Percentiles rank a stretch among this genome's conserved stretches.
Conservation (phyloP, 805 yeast genomes). For the Kodamaea neixiangensis region DNA sequence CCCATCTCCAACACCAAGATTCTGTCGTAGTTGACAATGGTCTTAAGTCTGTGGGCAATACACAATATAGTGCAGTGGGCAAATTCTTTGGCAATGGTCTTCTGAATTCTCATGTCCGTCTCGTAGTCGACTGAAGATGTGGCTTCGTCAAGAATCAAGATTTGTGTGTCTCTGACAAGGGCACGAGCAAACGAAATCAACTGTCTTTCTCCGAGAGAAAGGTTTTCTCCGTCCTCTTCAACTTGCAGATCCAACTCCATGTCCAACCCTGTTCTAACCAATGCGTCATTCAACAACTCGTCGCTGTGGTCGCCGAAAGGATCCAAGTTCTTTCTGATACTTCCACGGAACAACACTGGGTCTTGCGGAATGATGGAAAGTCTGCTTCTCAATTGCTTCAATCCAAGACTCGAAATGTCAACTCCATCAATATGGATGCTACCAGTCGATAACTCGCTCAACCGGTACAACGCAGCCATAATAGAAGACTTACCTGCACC, state of each 20-base stretch:
- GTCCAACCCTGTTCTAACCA: conserved; percentile 57
- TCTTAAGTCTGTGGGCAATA: conserved; percentile 82
- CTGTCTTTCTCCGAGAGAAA: conserved; percentile 77
- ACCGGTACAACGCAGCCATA: conserved; percentile 62
- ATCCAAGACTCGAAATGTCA: conserved; percentile 53
- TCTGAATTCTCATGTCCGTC: conserved; percentile 76
- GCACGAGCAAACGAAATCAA: conserved; percentile 82
- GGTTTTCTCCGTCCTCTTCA: conserved; percentile 69
- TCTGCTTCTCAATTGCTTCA: conserved; percentile 55
- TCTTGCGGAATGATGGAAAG: conserved; percentile 72
- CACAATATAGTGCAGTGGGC: conserved; percentile 73
- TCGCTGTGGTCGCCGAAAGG: conserved; percentile 57
- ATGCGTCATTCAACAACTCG: conserved; percentile 55
- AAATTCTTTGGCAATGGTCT: conserved; percentile 70
- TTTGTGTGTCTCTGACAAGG: conserved; percentile 68
- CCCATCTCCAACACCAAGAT: conserved; percentile 84
- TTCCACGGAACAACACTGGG: conserved; percentile 63
- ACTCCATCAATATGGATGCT: conserved; percentile 55
- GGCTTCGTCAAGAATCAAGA: conserved; percentile 82
- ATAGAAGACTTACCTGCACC: conserved; percentile 82
- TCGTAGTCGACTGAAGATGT: conserved; percentile 80
- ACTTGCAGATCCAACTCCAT: conserved; percentile 37
- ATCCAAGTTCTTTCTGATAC: conserved; percentile 59
- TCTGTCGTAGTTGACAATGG: conserved; percentile 72
- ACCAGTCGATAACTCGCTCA: conserved; percentile 53